Base-by-base conservation (phyloP, 305 asterid species). In the Fraxinus xanthoxyloides region DNA sequence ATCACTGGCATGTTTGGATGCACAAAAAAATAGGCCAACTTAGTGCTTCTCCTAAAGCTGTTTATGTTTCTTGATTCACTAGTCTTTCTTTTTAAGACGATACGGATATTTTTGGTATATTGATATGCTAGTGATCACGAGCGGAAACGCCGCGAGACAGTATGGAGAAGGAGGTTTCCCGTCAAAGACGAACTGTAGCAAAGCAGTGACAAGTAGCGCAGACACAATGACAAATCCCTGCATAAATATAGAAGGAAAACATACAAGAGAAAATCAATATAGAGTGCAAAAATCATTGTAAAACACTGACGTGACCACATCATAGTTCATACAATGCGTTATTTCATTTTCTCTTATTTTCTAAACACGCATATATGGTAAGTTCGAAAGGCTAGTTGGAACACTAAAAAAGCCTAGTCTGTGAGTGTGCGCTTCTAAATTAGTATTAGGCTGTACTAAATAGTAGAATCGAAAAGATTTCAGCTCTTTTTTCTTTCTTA, bases 191-290 rank as follows among this genome's bases (percentile, higher is more conserved):
- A 84, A 91, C 84, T 95, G 99, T 40, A 94, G 89, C 88, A 95
- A 84, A 36, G 99, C 98, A 9, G 98, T 95, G 72, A 93, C 99
- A 46, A 93, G 88, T 79, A 94, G 96, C 21, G 99, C 99, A 79
- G 98, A 95, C 63, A 95, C 99, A 79, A 92, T 95, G 17, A 94
- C 95, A 86, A 95, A 95, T 59, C 99, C 99, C 99, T 94, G 93
- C 84, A 80, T 75, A 23, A 74, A 84, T 36, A 21, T 35, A 4
- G 34, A 82, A 26, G 76, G 74, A 76, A 48, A 30, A 75, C 65
- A 38, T 23, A 67, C 4, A 12, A 65, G 74, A 7, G 19, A 0
- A 67, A 67, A 65, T 7, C n/a, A 5, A 26, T 12, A 23, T 59
- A 23, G 15, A 59, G 70, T 21, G 30, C 5, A 8, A 59, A 21